Base-by-base conservation (phyloP, 257 asterid species). In the Salvia rosmarinus region DNA sequence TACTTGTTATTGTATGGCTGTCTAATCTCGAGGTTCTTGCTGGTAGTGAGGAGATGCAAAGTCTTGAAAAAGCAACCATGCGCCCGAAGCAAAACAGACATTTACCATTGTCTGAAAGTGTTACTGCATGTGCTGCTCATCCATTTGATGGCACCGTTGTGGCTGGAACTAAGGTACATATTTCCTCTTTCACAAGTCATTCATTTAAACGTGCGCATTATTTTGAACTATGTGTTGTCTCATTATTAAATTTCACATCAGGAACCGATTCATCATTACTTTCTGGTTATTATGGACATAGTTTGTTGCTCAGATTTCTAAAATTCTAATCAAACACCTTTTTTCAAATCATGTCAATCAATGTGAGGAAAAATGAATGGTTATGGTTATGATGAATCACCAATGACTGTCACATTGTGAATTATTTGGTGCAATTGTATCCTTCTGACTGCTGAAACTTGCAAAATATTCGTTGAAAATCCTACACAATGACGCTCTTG, bases 91-190 rank as follows among this genome's bases (percentile, higher is more conserved):
- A 75, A 75, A 92, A 90, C 80, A 72, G 72, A 78, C 78, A 67
- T 59, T 64, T 92, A 59, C 44, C 89, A 3, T 68, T 89, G 61
- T 77, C 91, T 57, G 97, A 85, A 82, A 78, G 80, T 76, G 87
- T 92, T 63, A 88, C 93, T 23, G 88, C 96, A 58, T 88, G 95
- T 68, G 85, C 81, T 21, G 86, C 87, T 73, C 98, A 92, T 83
- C 97, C 98, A 68, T 77, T 81, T 49, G 83, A 78, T 60, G 93
- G 93, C 66, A 81, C 91, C 81, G 82, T 92, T 80, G 87, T 90
- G 34, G 96, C 89, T 50, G 98, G 98, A 86, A 90, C 98, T 49
- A 77, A 82, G 96, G 98, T 90, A 67, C 49, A 17, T 49, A 14
- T 21, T 7, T 52, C 17, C 46, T 39, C 46, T 65, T 28, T 50